Evolutionary conservation across 177 flowering plant species (phyloP).

Genomic region (Vitis hybrid): DNA sequence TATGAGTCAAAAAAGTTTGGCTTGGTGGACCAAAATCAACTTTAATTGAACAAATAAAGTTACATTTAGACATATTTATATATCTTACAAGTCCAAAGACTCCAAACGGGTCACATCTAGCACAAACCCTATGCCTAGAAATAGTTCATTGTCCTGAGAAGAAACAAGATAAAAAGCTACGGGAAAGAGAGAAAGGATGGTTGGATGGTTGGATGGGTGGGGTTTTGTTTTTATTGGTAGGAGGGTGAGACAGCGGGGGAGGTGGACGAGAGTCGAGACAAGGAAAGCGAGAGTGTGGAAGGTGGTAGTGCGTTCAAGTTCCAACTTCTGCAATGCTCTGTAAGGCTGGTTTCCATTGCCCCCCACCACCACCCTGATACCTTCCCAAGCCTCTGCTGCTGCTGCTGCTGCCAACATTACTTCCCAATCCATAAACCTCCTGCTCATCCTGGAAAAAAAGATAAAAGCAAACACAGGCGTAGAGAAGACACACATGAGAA

Average conservation of each 20-base stretch:
- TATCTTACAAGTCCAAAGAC: too few relatives aligned
- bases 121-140: too few relatives aligned
- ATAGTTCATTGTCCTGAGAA: too few relatives aligned
- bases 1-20: too few relatives aligned
- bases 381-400: conserved; percentile 18
- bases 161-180: too few relatives aligned
- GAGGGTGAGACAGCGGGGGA: not conserved
- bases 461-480: not conserved
- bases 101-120: too few relatives aligned
- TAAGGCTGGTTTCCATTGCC: conserved; percentile 76
- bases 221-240: not conserved
- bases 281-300: not conserved
- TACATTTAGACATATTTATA: too few relatives aligned
- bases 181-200: too few relatives aligned
- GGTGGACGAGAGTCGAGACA: not conserved
- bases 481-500: not conserved
- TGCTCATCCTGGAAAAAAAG: conserved; percentile 24
- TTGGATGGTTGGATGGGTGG: too few relatives aligned
- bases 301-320: conserved; percentile 23
- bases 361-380: conserved; percentile 31
- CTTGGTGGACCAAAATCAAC: too few relatives aligned
- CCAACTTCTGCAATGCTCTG: conserved; percentile 72
- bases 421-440: conserved; percentile 20
- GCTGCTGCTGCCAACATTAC: conserved; percentile 21
- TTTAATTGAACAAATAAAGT: too few relatives aligned